These are phyloP conservation scores for Alternaria burnsii DNA, from an alignment of 2,329 filamentous ascomycete genomes.

Conservation along the genomic window DNA sequence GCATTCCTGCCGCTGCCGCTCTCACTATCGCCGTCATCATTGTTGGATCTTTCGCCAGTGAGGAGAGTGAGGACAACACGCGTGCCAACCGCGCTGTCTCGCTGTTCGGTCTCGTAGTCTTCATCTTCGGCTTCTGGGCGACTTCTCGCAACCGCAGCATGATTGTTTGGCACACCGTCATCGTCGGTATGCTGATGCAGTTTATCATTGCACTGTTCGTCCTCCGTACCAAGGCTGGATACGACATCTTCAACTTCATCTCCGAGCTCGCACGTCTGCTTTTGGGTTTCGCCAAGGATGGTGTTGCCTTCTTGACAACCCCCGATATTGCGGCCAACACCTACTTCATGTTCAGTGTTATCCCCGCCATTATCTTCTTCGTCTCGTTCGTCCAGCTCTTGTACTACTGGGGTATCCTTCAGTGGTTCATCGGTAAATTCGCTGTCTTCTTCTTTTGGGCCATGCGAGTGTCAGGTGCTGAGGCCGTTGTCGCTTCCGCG, in stretches of 20 bases:
- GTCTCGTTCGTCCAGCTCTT: slow-evolving; percentile 88
- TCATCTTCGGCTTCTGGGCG: slow-evolving; percentile 71
- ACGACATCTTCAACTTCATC: slow-evolving; percentile 90
- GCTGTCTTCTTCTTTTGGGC: slow-evolving; percentile 92
- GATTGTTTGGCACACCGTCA: slow-evolving; percentile 65
- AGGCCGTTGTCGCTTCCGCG: slow-evolving; percentile 91
- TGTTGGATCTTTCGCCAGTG: slow-evolving; percentile 78
- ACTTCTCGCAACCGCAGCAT: slow-evolving; percentile 75
- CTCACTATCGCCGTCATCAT: slow-evolving; percentile 76
- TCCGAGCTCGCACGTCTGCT: slow-evolving; percentile 76
- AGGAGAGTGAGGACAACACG: slow-evolving; percentile 77
- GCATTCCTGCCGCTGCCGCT: slow-evolving; percentile 68
- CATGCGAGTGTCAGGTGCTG: slow-evolving; percentile 85
- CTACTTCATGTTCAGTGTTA: slow-evolving; percentile 80
- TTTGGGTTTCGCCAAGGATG: slow-evolving; percentile 77
- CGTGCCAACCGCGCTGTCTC: slow-evolving; percentile 81
- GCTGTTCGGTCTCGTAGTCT: slow-evolving; percentile 77
- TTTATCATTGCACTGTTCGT: slow-evolving; percentile 91
- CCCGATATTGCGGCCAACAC: slow-evolving; percentile 51
- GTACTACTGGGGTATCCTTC: slow-evolving; percentile 80
- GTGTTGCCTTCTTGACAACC: slow-evolving; percentile 75
- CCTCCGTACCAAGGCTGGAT: slow-evolving; percentile 79
- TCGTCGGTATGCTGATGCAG: slow-evolving; percentile 87
- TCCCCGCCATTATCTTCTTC: slow-evolving; percentile 97
- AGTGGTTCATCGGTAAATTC: slow-evolving; percentile 90